phyloP scores from a whole-genome alignment of 129 eudicot species.

The Lactuca sativa region DNA sequence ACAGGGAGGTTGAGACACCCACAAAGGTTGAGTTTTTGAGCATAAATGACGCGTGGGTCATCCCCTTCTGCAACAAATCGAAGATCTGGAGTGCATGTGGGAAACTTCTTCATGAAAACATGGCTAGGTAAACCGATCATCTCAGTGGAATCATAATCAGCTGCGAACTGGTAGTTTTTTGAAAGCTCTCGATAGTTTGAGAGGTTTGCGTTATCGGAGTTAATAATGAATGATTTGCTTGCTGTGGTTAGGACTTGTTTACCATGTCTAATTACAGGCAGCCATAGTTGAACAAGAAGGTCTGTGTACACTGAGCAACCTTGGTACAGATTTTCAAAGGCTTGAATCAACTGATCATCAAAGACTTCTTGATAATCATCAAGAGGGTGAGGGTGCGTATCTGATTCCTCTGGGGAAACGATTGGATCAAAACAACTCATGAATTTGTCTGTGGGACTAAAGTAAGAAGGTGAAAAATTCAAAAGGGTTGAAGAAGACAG shows the following conservation, averaged over 20 bases:
- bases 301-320: slow-evolving; percentile 40
- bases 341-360: slow-evolving; percentile 48
- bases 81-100: slow-evolving; percentile 68
- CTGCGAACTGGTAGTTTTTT: slow-evolving; percentile 46
- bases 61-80: slow-evolving; percentile 43
- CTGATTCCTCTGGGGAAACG: slow-evolving; percentile 23
- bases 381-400: slow-evolving; percentile 18
- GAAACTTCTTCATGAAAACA: slow-evolving; percentile 66
- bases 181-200: slow-evolving; percentile 57
- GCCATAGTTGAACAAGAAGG: slow-evolving; percentile 81
- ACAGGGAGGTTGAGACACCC: slow-evolving; percentile 87
- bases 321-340: slow-evolving; percentile 49
- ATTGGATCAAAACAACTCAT: slow-evolving; percentile 25
- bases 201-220: slow-evolving; percentile 45
- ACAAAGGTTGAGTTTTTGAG: slow-evolving; percentile 47
- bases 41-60: slow-evolving; percentile 52
- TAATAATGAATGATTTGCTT: slow-evolving; percentile 52
- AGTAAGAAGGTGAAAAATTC: slow-evolving; percentile 32
- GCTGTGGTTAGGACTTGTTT: slow-evolving; percentile 51
- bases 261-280: slow-evolving; percentile 60
- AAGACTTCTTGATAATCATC: slow-evolving; percentile 16
- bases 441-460: slow-evolving; percentile 25
- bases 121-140: slow-evolving; percentile 63
- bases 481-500: slow-evolving; percentile 37
- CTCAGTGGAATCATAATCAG: slow-evolving; percentile 54